A percentile compares a stretch with the other conserved stretches of the same genome.
phyloP scores from a whole-genome alignment of 371 early-diverging fungal genomes.

The Apophysomyces sp. region DNA sequence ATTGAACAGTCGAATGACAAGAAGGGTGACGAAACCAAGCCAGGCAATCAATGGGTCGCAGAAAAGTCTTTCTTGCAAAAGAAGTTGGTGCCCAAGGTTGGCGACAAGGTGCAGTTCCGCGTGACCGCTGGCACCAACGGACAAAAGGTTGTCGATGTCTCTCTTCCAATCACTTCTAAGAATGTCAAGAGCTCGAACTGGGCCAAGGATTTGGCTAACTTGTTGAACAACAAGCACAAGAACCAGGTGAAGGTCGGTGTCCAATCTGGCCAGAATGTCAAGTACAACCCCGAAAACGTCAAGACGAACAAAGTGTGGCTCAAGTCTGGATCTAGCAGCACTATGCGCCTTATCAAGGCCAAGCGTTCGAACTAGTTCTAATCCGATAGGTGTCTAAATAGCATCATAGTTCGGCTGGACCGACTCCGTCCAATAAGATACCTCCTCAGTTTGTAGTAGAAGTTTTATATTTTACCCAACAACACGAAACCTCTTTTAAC shows the following conservation, averaged over 20 bases:
- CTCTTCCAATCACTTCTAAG: neutral
- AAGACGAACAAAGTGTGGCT: neutral
- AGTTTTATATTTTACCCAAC: too few relatives aligned
- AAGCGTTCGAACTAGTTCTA: too few relatives aligned
- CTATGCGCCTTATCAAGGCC: too few relatives aligned
- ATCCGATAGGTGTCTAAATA: too few relatives aligned
- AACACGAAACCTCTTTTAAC: too few relatives aligned
- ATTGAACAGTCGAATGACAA: slow-evolving; percentile 39
- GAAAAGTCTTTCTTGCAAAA: neutral
- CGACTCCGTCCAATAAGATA: too few relatives aligned
- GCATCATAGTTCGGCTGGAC: too few relatives aligned
- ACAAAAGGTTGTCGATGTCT: neutral
- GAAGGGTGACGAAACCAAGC: slow-evolving; percentile 47
- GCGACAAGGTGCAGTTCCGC: slow-evolving; percentile 40
- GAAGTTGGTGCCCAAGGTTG: slow-evolving; percentile 66
- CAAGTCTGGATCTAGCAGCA: too few relatives aligned
- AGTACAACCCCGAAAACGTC: neutral
- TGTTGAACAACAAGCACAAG: neutral
- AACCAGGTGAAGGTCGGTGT: neutral
- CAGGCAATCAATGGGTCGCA: slow-evolving; percentile 62
- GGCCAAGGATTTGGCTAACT: neutral
- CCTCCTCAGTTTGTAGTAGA: too few relatives aligned
- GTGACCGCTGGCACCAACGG: neutral
- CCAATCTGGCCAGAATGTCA: neutral
- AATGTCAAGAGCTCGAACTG: neutral